A percentile compares a stretch with the other conserved stretches of the same genome.
These are phyloP conservation scores for Yamadazyma olivae DNA, from an alignment of 805 yeast genomes.

Conservation along the genomic window DNA sequence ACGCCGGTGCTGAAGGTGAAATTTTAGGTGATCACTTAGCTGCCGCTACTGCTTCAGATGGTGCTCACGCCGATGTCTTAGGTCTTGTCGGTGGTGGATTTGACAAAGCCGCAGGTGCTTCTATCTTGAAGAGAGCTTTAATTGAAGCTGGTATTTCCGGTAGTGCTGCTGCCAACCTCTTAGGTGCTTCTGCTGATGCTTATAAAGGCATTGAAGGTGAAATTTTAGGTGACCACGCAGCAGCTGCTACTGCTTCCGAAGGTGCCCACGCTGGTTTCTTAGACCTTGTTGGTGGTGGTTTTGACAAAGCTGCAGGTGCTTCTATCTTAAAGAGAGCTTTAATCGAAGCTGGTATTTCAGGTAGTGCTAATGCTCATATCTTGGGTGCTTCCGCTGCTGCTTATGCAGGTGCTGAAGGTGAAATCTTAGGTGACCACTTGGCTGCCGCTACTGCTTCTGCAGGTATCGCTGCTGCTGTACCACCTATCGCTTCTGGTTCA, in stretches of 20 bases:
- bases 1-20: conserved; percentile 11
- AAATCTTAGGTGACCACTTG: conserved; percentile 15
- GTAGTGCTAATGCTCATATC: conserved; percentile 8
- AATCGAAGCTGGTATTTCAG: conserved; percentile 6
- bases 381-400: conserved; percentile 8
- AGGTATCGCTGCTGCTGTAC: conserved; percentile 8
- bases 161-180: conserved; percentile 6
- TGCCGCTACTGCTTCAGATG: conserved; percentile 11
- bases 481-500: conserved; percentile 6
- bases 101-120: conserved; percentile 7
- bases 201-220: conserved; percentile 11
- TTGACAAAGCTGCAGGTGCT: conserved; percentile 8
- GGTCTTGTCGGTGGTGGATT: conserved; percentile 7
- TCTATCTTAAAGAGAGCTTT: conserved; percentile 1
- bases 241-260: conserved; percentile 10
- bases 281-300: conserved; percentile 8
- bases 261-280: conserved; percentile 8
- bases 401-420: conserved; percentile 12
- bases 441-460: conserved; percentile 14
- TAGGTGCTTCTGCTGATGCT: conserved; percentile 9
- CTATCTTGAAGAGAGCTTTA: conserved; percentile 1
- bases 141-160: conserved; percentile 11
- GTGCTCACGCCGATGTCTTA: conserved; percentile 7
- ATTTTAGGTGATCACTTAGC: conserved; percentile 14
- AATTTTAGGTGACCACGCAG: conserved; percentile 13